phyloP scores from a whole-genome alignment of 2,329 filamentous ascomycete genomes.

The Macrophomina tecta region DNA sequence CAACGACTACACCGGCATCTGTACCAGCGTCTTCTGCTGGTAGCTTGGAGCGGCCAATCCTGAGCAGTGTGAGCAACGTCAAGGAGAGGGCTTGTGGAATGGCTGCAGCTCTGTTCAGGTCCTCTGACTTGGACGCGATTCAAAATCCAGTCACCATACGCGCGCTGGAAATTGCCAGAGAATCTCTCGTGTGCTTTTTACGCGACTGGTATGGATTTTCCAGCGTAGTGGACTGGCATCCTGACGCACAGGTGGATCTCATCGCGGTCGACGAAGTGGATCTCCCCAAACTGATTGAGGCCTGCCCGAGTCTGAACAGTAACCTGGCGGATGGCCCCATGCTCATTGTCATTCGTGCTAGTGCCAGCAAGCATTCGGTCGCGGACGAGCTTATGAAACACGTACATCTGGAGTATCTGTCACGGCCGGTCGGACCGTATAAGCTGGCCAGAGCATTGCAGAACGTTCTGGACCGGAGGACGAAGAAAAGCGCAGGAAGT shows the following conservation, averaged over 20 bases:
- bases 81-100: slow-evolving; percentile 22
- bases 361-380: slow-evolving; percentile 12
- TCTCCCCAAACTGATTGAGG: slow-evolving; percentile 27
- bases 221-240: slow-evolving; percentile 26
- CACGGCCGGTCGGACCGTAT: slow-evolving; percentile 47
- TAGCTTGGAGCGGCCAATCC: slow-evolving; percentile 31
- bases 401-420: slow-evolving; percentile 43
- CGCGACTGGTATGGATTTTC: slow-evolving; percentile 33
- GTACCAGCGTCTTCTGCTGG: slow-evolving; percentile 30
- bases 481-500: slow-evolving; percentile 8
- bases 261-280: slow-evolving; percentile 33
- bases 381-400: slow-evolving; percentile 29
- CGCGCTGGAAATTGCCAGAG: neutral
- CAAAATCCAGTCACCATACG: neutral
- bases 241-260: slow-evolving; percentile 26
- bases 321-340: slow-evolving; percentile 3
- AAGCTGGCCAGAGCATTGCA: slow-evolving; percentile 47
- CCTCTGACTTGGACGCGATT: slow-evolving; percentile 9
- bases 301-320: neutral
- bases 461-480: slow-evolving; percentile 36
- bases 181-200: slow-evolving; percentile 31
- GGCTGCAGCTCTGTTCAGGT: slow-evolving; percentile 29
- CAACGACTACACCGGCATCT: slow-evolving; percentile 16
- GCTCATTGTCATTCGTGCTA: slow-evolving; percentile 16
- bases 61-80: slow-evolving; percentile 31